Base-by-base conservation (phyloP, 257 asterid species). In the Leonotis leonurus region DNA sequence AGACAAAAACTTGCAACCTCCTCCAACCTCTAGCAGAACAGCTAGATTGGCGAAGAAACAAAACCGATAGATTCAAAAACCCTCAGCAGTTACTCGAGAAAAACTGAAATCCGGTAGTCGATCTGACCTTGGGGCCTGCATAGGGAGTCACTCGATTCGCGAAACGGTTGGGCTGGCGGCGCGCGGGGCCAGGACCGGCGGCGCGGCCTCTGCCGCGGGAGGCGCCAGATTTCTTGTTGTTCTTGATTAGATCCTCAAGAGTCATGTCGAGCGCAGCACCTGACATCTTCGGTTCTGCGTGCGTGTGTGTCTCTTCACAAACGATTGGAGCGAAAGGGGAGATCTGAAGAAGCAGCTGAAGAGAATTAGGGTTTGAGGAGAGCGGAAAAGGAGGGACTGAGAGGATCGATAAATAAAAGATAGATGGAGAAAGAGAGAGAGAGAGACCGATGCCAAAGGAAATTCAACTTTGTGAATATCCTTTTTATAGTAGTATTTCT, bases 241-340 rank as follows among this genome's bases (percentile, higher is more conserved):
- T 84, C 85, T 92, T 92, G 75, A 92, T 92, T 30, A 92, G 96
- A 73, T 92, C 97, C 48, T 92, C 99, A 1, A 92, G 88, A 26
- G 83, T 70, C 99, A 85, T 89, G 46, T 92, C 96, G 22, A 92
- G 74, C 9, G 95, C 73, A 12, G 89, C 95, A 16, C 88, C 91
- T n/a, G 98, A 80, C 98, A 91, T 91, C 69, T 76, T 80, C 14
- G 62, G 62, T 29, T 13, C 29, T 17, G 64, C 16, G 1, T 8
- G 58, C 16, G 55, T 21, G 27, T 13, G 27, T 13, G 14, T 29
- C 11, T 39, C 24, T 22, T 24, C 0, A 20, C 37, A 46, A 56
- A 37, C 17, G 18, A 57, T 5, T 36, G 35, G 22, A 44, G 52
- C 4, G 62, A 40, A n/a, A n/a, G n/a, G 9, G 22, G 25, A 63